Evolutionary conservation across 148 eudicot genomes (phyloP), one percentile per base, ranked within the genome.

Genomic region (Vaccinium vitisidaea): DNA sequence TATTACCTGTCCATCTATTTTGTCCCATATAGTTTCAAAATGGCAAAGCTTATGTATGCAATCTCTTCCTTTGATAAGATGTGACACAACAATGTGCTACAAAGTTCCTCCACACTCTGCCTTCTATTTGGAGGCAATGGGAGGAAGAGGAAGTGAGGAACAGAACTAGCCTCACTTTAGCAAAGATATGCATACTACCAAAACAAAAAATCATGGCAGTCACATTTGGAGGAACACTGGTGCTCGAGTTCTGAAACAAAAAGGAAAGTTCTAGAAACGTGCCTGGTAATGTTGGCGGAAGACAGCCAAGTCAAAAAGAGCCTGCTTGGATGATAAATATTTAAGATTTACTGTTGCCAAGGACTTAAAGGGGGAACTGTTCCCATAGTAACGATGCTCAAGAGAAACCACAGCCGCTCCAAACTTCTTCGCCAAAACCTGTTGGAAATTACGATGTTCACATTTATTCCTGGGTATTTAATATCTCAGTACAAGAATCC

Each of bases 331-430:
- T 67, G 99, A 97, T 74, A 97, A 96, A 87, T 86, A 97, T 86
- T 75, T 90, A 79, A 97, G 91, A 89, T 97, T 93, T 84, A 92
- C 89, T 48, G 98, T 97, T 9, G 91, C 86, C 80, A 90, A 91
- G 74, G 90, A 87, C 39, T 93, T 90, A 58, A 97, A 97, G 30
- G 99, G 99, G 63, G 96, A 90, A 85, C 99, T 97, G 89, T 90
- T 91, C 85, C 99, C 99, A 88, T 97, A 97, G 85, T 95, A 97
- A 18, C 99, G 98, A 87, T 97, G 99, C 91, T 97, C 99, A 75
- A 91, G 96, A 79, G 99, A 89, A 83, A 97, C 98, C 82, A 97
- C 92, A 75, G 98, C 96, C 81, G 99, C 99, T 87, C 99, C 99
- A 89, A 97, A 97, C 92, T 95, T 97, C 88, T 91, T 97, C 43